Evolutionary conservation across 2,329 filamentous ascomycete species (phyloP), one percentile per base, ranked within the genome.

Genomic region (Myriosclerotinia curreyana): DNA sequence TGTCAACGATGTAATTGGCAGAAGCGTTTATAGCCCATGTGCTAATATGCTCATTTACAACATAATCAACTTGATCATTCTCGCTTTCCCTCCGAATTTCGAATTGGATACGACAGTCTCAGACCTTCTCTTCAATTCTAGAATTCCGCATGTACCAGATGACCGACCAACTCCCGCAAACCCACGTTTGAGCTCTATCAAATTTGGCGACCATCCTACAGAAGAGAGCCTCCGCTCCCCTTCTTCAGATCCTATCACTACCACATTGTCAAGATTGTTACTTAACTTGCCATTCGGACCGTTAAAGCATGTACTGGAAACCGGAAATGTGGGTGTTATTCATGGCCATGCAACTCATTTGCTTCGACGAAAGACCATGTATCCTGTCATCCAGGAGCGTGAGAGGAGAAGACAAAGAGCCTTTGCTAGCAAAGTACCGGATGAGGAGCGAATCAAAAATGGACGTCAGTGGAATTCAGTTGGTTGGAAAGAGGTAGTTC

Each of bases 271-370:
- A 0, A 86, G 83, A 36, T 78, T 91, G 28, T 78, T 93, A 2
- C 77, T 91, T 60, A 90, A 90, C 49, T 77, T 92, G 7, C 90
- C 90, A 0, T 90, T 89, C 69, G 78, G 82, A 17, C 78, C 87
- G 36, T 78, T 93, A 31, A 87, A 89, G 74, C 80, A 81, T 65
- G 76, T 91, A 1, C 79, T 92, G 42, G 87, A 89, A 69, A 85
- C 85, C 59, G 80, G 79, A 15, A 79, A 79, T 34, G 79, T 86
- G 11, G 83, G 82, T 50, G 78, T 78, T 52, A 76, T 78, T 38
- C 77, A 78, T n/a, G 81, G 78, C 28, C 84, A 81, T 79, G 78
- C 80, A 34, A 81, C 76, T 48, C 65, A 69, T 22, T 77, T 80
- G 64, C 74, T 79, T 34, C 78, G 82, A 25, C 78, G 80, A 64